These are phyloP conservation scores for Rauvolfia tetraphylla DNA, from an alignment of 257 asterid genomes.

Conservation along the genomic window DNA sequence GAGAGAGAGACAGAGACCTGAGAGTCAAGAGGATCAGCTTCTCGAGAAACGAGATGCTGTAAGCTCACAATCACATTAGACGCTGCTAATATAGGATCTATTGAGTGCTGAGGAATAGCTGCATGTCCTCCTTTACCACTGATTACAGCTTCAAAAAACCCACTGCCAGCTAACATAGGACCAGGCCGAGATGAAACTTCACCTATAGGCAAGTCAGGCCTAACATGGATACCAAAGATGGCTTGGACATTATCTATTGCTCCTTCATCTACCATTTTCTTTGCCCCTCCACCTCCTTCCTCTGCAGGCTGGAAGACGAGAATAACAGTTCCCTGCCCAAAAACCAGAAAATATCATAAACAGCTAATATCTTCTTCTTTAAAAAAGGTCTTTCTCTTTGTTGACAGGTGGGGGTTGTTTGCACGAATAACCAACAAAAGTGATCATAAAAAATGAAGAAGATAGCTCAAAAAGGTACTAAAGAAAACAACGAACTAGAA, in stretches of 20 bases:
- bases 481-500: background rate
- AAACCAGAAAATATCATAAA: constrained; percentile 1
- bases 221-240: constrained; percentile 67
- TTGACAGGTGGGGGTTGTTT: background rate
- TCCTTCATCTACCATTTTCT: constrained; percentile 78
- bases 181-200: constrained; percentile 59
- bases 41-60: constrained; percentile 87
- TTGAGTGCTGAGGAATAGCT: constrained; percentile 87
- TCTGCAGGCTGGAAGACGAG: constrained; percentile 97
- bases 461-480: background rate
- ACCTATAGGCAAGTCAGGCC: constrained; percentile 43
- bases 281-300: constrained; percentile 97
- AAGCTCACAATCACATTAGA: constrained; percentile 80
- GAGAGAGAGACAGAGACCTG: constrained; percentile 47
- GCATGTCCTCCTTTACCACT: constrained; percentile 97
- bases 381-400: background rate
- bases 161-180: constrained; percentile 78
- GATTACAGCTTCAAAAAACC: constrained; percentile 82
- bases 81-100: constrained; percentile 89
- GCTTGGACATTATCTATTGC: constrained; percentile 72
- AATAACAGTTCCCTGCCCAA: constrained; percentile 77
- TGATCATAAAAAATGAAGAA: background rate
- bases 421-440: background rate
- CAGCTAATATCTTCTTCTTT: background rate
- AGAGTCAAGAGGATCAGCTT: constrained; percentile 95